phyloP scores from a whole-genome alignment of 345 rosid genomes.

The Cochlearia excelsa region DNA sequence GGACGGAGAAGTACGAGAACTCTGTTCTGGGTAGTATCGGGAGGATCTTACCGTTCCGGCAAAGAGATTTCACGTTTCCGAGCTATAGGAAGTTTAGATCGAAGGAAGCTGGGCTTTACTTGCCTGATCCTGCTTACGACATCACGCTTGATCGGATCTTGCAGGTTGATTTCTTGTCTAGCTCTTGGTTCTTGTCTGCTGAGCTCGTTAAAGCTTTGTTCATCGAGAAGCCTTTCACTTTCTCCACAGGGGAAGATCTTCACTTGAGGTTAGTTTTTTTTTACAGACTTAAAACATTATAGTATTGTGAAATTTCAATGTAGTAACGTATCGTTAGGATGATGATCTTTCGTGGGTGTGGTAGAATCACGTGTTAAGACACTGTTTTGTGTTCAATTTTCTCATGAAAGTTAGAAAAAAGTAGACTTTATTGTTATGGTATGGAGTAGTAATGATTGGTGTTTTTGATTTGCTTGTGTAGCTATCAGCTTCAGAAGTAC shows the following conservation, averaged over 20 bases:
- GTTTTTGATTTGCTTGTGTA: slow-evolving; percentile 34
- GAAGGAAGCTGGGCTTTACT: slow-evolving; percentile 89
- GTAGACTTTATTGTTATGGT: slow-evolving; percentile 1
- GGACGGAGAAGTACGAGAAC: slow-evolving; percentile 86
- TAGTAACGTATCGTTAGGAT: slow-evolving; percentile 21
- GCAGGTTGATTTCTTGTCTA: slow-evolving; percentile 95
- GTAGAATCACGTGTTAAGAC: slow-evolving; percentile 24
- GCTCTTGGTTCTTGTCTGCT: slow-evolving; percentile 95
- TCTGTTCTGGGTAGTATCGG: slow-evolving; percentile 95
- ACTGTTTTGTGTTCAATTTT: slow-evolving; percentile 17
- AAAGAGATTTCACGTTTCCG: slow-evolving; percentile 92
- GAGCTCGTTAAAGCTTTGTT: slow-evolving; percentile 87
- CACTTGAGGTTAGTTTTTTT: slow-evolving; percentile 64
- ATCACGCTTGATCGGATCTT: slow-evolving; percentile 72
- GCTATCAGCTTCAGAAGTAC: slow-evolving; percentile 97
- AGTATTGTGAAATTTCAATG: slow-evolving; percentile 5
- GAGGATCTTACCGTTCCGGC: slow-evolving; percentile 88
- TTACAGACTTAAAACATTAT: neutral
- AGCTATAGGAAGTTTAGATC: slow-evolving; percentile 89
- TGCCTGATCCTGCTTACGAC: slow-evolving; percentile 98
- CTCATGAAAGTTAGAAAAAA: slow-evolving; percentile 1
- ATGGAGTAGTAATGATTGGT: neutral
- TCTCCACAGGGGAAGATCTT: slow-evolving; percentile 96
- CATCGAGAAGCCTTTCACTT: slow-evolving; percentile 85
- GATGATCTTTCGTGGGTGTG: slow-evolving; percentile 26